Base-by-base conservation (phyloP, 257 asterid genomes). In the Solanum appendiculatum region DNA sequence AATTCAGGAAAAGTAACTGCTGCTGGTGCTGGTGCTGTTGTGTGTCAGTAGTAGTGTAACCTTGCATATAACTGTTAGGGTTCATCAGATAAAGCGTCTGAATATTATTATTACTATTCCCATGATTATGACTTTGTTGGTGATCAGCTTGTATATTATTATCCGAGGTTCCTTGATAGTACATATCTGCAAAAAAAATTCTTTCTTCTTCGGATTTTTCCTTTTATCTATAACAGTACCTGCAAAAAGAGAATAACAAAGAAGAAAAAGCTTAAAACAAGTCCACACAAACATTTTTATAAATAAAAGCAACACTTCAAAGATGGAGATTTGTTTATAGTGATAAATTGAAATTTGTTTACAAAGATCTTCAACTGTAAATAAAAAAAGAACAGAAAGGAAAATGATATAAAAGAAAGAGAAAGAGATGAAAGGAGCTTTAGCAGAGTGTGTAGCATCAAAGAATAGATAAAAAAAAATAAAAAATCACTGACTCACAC, bases 81-180 rank as follows among this genome's bases (percentile, higher is more conserved):
- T 94, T 94, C 95, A 94, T 92, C 68, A 92, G 93, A 89, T 91
- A 91, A 40, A 94, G 94, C 29, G 96, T 93, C 75, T 93, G 98
- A 78, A 94, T 94, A 88, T 94, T 96, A 25, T 82, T 86, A 33
- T 82, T 86, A 33, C 72, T 83, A 44, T 18, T 9, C 11, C 39
- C 84, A 39, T 40, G 83, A 73, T 73, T 40, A 18, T 18, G 16
- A 18, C 18, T 1, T 2, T 18, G 63, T 18, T 18, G 63, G 14
- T 66, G 73, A 25, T 66, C 81, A 39, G 56, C 82, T 74, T 74
- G 82, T 87, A 93, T 72, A 36, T 36, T 94, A 86, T 91, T 90
- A 89, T 92, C 94, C 18, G 94, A 89, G 85, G 92, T 89, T 11
- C 93, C 94, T 82, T 90, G 95, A 87, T 90, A 92, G 92, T 92